Evolutionary conservation across 1,139 yeast genomes (phyloP).

Genomic region (Wickerhamomyces sp.): DNA sequence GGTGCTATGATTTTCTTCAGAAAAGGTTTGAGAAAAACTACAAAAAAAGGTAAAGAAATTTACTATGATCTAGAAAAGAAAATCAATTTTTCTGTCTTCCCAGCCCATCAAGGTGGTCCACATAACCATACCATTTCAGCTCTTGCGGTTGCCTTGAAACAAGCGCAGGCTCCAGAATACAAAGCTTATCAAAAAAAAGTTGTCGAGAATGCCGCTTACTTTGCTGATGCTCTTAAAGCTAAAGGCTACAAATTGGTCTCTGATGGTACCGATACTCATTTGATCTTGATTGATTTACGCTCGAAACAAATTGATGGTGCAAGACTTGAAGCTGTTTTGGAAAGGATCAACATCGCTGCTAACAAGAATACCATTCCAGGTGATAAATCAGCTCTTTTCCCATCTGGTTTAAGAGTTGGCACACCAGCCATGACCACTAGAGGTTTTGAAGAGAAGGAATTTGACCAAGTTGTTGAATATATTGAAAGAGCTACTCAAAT

Average conservation of each 20-base stretch:
- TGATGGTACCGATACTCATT: constrained; percentile 92
- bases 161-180: constrained; percentile 82
- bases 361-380: constrained; percentile 97
- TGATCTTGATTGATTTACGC: constrained; percentile 80
- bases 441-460: constrained; percentile 79
- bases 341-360: constrained; percentile 86
- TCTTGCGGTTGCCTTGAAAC: constrained; percentile 88
- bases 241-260: constrained; percentile 80
- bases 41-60: constrained; percentile 83
- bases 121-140: constrained; percentile 98
- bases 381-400: constrained; percentile 90
- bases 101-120: constrained; percentile 99
- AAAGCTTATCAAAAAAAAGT: constrained; percentile 81
- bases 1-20: constrained; percentile 98
- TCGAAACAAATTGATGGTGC: constrained; percentile 92
- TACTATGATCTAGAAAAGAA: constrained; percentile 82
- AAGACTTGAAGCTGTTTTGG: constrained; percentile 86
- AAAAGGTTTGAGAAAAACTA: constrained; percentile 80
- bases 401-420: constrained; percentile 94
- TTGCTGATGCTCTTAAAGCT: constrained; percentile 62
- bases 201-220: constrained; percentile 70
- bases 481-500: constrained; percentile 74
- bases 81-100: constrained; percentile 94
- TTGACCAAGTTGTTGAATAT: constrained; percentile 70
- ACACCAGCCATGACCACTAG: constrained; percentile 98